Evolutionary conservation across 345 rosid genomes (phyloP), one percentile per base, ranked within the genome.

Genomic region (Dimocarpus longan): DNA sequence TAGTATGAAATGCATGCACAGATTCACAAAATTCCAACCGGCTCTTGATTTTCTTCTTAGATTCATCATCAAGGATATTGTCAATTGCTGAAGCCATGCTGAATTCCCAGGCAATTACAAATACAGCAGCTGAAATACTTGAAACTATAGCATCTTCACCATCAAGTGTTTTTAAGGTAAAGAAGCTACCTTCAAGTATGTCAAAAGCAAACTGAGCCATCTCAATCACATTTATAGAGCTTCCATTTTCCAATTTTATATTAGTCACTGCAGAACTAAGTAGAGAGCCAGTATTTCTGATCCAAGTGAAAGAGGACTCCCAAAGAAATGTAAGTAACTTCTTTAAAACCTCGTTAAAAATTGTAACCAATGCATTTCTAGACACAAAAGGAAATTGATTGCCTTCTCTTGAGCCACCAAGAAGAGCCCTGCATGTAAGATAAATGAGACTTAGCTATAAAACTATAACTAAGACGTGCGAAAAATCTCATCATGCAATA

Each of bases 321-420:
- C 74, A 80, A 71, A 91, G 83, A 86, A 91, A 92, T 70, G 80
- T 75, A 63, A 82, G 77, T 68, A 95, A 83, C 80, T 84, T 92
- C 81, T 79, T 87, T 68, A 80, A 82, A 78, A 92, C 74, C 64
- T 83, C 89, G 67, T 82, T 84, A 76, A 82, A 85, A 70, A 95
- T 86, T 82, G 83, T 76, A 79, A 85, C 63, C 78, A 88, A 50
- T 37, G 93, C 75, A 85, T 84, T 86, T 80, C 85, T 90, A 24
- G 97, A 88, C 24, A 90, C 86, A 67, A 93, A 88, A 46, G 90
- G 87, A 79, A 83, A 72, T 68, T 80, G 83, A 79, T 79, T 68
- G 73, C 80, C 90, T 74, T 85, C 86, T 13, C 85, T 72, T 80
- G 90, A 83, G 80, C 97, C 96, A 83, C 98, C 97, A 78, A 95